Base-by-base conservation (phyloP, 805 yeast genomes). In the Ogataea glucozyma region DNA sequence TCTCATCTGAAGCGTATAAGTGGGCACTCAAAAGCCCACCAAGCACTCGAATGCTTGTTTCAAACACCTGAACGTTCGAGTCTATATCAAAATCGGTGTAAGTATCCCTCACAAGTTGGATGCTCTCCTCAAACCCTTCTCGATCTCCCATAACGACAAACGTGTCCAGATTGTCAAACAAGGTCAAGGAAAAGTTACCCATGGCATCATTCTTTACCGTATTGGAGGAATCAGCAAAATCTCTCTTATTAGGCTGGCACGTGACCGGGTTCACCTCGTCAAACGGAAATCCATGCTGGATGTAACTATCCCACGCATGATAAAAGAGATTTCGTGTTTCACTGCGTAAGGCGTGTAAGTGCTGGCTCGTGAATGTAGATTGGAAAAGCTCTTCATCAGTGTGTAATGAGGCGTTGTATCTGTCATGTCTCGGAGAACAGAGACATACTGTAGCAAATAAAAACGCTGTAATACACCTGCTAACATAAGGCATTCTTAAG, bases 11-110 rank as follows among this genome's bases (percentile, higher is more conserved):
- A 0, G 88, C 86, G 55, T 78, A 84, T 32, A 88, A 65, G 65
- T 90, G 97, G 0, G 88, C 79, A 2, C 91, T 81, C 17, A 90
- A 57, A 22, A 90, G 67, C 0, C 96, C 88, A 0, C 98, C 98
- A 19, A 90, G 58, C 1, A 87, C 77, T 29, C 98, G 66, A 13
- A 91, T 90, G 4, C 88, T 79, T 3, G 86, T 75, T 61, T 90
- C 98, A 61, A 90, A 90, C 1, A 90, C 95, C 57, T 90, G 97
- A 0, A 90, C 83, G 1, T 82, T 78, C 8, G 88, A 74, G 47
- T 87, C 79, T 29, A 78, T 71, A 29, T 78, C 72, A 57, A 88
- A 88, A 36, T 68, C 57, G 8, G 69, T 62, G 29, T 67, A 65
- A 4, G 43, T 51, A 2, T 61, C 56, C 10, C 61, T 61, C 8